Percentiles rank a stretch among this genome's conserved stretches.
These are phyloP conservation scores for Porpolomopsis calyptriformis DNA, from an alignment of 768 basidiomycete genomes.

Conservation along the genomic window DNA sequence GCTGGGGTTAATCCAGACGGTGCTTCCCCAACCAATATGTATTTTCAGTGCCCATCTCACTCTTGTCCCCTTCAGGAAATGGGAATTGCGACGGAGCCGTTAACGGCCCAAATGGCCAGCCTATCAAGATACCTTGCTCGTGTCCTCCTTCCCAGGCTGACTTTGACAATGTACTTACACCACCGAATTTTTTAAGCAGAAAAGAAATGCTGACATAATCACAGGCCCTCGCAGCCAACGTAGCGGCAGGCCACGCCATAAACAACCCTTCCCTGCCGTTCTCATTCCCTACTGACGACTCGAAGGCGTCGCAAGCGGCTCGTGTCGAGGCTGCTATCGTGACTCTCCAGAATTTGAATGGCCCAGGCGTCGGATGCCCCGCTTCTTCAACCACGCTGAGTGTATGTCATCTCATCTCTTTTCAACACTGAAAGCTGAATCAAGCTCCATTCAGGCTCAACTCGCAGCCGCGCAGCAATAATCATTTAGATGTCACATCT, in stretches of 20 bases:
- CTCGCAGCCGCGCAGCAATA: conserved; percentile 17
- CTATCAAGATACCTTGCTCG: conserved; percentile 51
- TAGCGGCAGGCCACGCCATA: conserved; percentile 49
- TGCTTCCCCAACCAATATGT: conserved; percentile 8
- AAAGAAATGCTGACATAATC: neutral
- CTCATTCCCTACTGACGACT: conserved; percentile 54
- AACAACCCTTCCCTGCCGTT: conserved; percentile 53
- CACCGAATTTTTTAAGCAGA: conserved; percentile 1
- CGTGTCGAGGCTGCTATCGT: conserved; percentile 51
- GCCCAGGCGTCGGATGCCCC: conserved; percentile 60
- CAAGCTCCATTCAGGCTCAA: conserved; percentile 20
- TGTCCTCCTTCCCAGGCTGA: conserved; percentile 48
- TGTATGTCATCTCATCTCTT: neutral
- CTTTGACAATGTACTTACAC: conserved; percentile 38
- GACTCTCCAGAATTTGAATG: conserved; percentile 65
- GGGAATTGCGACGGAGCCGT: conserved; percentile 52
- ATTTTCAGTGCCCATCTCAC: neutral
- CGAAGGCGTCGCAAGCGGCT: conserved; percentile 38
- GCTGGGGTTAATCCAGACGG: conserved; percentile 54
- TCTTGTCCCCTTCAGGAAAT: conserved; percentile 23
- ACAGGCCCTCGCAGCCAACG: conserved; percentile 40
- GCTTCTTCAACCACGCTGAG: conserved; percentile 51
- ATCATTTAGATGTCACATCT: neutral
- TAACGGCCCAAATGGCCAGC: conserved; percentile 38
- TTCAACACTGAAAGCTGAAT: too few relatives aligned